Evolutionary conservation across 345 rosid genomes (phyloP).

Genomic region (Salix caprea): DNA sequence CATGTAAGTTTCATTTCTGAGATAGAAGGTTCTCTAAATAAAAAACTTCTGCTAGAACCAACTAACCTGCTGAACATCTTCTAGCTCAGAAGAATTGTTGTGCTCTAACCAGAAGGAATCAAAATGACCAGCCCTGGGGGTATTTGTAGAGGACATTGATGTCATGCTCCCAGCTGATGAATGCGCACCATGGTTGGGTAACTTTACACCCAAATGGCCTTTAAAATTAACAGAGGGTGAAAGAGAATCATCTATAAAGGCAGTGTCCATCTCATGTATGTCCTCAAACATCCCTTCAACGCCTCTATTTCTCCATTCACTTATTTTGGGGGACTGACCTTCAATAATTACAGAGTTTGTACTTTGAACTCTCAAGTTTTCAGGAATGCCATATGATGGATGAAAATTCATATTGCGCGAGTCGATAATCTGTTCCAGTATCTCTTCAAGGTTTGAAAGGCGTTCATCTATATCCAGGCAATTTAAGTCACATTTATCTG

Average conservation of each 20-base stretch:
- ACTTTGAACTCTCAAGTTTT: constrained; percentile 41
- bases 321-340: constrained; percentile 63
- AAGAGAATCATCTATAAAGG: constrained; percentile 62
- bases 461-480: constrained; percentile 67
- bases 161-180: constrained; percentile 79
- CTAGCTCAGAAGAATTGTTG: constrained; percentile 62
- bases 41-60: not conserved
- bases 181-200: constrained; percentile 53
- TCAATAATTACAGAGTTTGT: constrained; percentile 41
- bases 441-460: constrained; percentile 66
- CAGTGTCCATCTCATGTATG: constrained; percentile 87
- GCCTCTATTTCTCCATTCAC: constrained; percentile 77
- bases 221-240: constrained; percentile 40
- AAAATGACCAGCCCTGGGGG: constrained; percentile 72
- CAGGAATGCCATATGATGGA: constrained; percentile 49
- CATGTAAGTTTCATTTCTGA: not conserved
- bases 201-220: constrained; percentile 51
- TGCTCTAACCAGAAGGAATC: constrained; percentile 74
- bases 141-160: constrained; percentile 72
- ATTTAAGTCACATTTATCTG: constrained; percentile 73
- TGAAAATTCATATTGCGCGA: constrained; percentile 47
- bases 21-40: not conserved
- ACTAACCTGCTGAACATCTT: constrained; percentile 76
- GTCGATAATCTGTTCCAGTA: constrained; percentile 68
- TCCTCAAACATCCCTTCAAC: constrained; percentile 89